Base-by-base conservation (phyloP, 768 basidiomycete genomes). In the Suillus clintonianus region DNA sequence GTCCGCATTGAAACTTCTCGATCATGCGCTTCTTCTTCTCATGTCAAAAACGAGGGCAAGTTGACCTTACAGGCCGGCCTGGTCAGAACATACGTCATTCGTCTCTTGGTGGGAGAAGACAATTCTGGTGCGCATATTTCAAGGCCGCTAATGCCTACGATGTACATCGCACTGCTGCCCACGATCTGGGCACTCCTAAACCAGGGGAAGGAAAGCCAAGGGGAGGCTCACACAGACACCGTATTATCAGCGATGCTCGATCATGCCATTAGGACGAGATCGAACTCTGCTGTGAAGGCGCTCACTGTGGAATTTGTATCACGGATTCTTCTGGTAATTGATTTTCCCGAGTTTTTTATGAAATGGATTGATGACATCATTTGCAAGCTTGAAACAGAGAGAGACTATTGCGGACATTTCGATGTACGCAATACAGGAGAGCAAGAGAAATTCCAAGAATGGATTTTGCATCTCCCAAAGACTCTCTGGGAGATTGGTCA, bases 401-500 rank as follows among this genome's bases (percentile, higher is more conserved):
- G 76, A 0, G 79, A 81, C 51, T 89, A 88, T 69, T 68, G 62
- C 5, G 89, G 89, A 6, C 62, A 71, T 27, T 85, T 89, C 68
- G 76, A 74, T 15, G 66, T 82, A 24, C 68, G 57, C 67, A 75
- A 61, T 65, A 72, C 67, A 63, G 67, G 64, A 5, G 71, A 71
- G 47, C 68, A 65, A 30, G 68, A 62, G 37, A 80, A 76, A 59
- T 74, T 89, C 43, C 77, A 81, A 58, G 83, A 83, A 24, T 97
- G 95, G 94, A 67, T 94, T 19, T 73, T 83, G 32, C 86, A 90
- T 66, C 82, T 97, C 50, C 94, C 95, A 0, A 89, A 86, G 75
- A 82, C 83, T 7, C 79, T 98, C 5, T 98, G 96, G 96, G 95
- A 98, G 74, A 74, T 91, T 11, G 89, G 90, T 4, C 76, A 75